A percentile compares a stretch with the other conserved stretches of the same genome.
Conservation (phyloP, 1,284 basidiomycete species). For the Ceraceosorus guamensis region DNA sequence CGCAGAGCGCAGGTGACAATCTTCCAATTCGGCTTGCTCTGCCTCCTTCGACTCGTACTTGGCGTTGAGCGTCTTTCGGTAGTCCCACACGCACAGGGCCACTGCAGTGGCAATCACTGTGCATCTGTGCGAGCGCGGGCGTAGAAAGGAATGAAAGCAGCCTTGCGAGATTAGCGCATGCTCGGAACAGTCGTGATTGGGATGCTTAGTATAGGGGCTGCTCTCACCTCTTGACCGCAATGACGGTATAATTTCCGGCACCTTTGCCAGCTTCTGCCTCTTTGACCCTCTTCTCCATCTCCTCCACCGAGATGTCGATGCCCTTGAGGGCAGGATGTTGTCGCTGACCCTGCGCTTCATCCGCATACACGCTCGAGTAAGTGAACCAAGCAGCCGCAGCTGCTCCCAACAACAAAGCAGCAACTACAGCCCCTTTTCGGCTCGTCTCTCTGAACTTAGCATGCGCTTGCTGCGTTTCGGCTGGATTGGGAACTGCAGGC, state of each 20-base stretch:
- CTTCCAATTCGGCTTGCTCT: conserved; percentile 30
- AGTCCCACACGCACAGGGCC: conserved; percentile 45
- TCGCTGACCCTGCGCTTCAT: conserved; percentile 10
- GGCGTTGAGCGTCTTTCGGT: conserved; percentile 36
- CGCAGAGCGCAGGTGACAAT: conserved; percentile 45
- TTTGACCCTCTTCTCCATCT: conserved; percentile 29
- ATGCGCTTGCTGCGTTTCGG: conserved; percentile 38
- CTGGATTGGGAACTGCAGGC: conserved; percentile 43
- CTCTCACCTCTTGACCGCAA: conserved; percentile 22
- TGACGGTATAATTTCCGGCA: conserved; percentile 20
- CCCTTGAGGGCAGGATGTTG: conserved; percentile 13
- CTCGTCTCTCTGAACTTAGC: conserved; percentile 29
- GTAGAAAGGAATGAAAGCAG: too few species aligned
- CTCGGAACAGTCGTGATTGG: too few species aligned
- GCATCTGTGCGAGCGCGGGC: conserved; percentile 14
- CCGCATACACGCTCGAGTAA: conserved; percentile 19
- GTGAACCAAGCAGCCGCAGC: neutral
- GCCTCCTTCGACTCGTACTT: conserved; percentile 25
- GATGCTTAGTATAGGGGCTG: neutral
- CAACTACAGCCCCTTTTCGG: conserved; percentile 10
- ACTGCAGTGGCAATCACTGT: conserved; percentile 45
- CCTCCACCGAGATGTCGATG: conserved; percentile 24
- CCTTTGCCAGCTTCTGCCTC: conserved; percentile 25
- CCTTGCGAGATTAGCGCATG: too few species aligned
- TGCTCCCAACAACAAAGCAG: conserved; percentile 12